Evolutionary conservation across 2,329 filamentous ascomycete species (phyloP).

Genomic region (Chaetomium globosum): DNA sequence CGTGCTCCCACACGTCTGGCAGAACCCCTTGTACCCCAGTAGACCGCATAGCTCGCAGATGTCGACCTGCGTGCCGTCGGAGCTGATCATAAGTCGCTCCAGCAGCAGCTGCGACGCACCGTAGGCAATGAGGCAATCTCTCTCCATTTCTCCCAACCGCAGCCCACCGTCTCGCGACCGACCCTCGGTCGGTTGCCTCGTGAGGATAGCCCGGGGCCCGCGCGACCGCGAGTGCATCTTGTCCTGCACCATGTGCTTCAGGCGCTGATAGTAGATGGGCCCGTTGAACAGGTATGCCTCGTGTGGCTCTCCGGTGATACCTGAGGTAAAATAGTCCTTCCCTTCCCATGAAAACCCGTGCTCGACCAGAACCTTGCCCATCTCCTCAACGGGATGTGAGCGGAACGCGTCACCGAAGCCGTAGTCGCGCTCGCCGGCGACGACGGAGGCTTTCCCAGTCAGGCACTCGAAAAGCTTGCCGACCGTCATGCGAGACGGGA

Average conservation of each 20-base stretch:
- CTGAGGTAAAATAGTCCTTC: slow-evolving; percentile 94
- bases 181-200: slow-evolving; percentile 94
- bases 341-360: slow-evolving; percentile 95
- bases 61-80: slow-evolving; percentile 87
- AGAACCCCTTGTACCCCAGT: slow-evolving; percentile 95
- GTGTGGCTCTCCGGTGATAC: slow-evolving; percentile 90
- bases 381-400: slow-evolving; percentile 81
- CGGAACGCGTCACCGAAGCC: slow-evolving; percentile 80
- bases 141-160: slow-evolving; percentile 96
- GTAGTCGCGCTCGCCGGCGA: slow-evolving; percentile 84
- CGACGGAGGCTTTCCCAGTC: slow-evolving; percentile 87
- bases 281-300: slow-evolving; percentile 98
- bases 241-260: slow-evolving; percentile 99
- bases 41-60: slow-evolving; percentile 92
- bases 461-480: slow-evolving; percentile 96
- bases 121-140: slow-evolving; percentile 96
- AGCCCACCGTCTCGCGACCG: slow-evolving; percentile 89
- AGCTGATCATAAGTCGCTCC: slow-evolving; percentile 92
- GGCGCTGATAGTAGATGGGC: slow-evolving; percentile 98
- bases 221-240: slow-evolving; percentile 97
- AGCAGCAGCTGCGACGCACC: slow-evolving; percentile 89
- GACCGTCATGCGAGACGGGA: slow-evolving; percentile 98
- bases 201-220: slow-evolving; percentile 87
- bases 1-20: slow-evolving; percentile 86
- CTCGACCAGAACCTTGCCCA: slow-evolving; percentile 80